These are phyloP conservation scores for Eremothecium cymbalariae DNA, from an alignment of 1,139 yeast genomes.

Conservation along the genomic window DNA sequence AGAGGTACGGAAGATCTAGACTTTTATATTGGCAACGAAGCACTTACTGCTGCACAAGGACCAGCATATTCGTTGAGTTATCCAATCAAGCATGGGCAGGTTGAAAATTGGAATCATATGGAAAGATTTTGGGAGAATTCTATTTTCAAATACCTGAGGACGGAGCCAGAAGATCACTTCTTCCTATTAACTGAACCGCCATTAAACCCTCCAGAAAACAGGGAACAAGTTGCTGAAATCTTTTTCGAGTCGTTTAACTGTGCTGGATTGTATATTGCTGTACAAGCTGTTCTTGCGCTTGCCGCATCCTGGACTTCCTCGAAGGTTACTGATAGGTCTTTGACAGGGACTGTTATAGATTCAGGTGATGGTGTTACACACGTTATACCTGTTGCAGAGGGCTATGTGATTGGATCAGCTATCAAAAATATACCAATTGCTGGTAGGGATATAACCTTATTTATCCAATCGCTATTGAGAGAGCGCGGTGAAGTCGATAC, in stretches of 20 bases:
- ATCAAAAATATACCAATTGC: constrained; percentile 97
- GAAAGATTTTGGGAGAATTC: constrained; percentile 98
- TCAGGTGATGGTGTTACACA: constrained; percentile 98
- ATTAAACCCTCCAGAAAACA: constrained; percentile 94
- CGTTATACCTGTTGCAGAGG: constrained; percentile 98
- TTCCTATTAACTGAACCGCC: constrained; percentile 97
- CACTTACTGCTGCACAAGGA: constrained; percentile 79
- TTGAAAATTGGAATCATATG: constrained; percentile 99
- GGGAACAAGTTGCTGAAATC: constrained; percentile 96
- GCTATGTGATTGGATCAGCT: constrained; percentile 95
- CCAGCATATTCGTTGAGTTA: constrained; percentile 82
- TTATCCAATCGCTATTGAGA: constrained; percentile 86
- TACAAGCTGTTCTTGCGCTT: constrained; percentile 94
- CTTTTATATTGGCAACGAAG: constrained; percentile 94
- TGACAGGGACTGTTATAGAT: constrained; percentile 97
- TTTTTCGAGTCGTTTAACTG: constrained; percentile 98
- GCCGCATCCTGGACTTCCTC: constrained; percentile 99
- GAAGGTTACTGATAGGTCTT: constrained; percentile 86
- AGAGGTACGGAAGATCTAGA: constrained; percentile 93
- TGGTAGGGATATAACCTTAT: constrained; percentile 92
- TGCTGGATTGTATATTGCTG: constrained; percentile 96
- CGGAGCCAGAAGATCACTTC: constrained; percentile 98
- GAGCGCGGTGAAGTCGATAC: constrained; percentile 97
- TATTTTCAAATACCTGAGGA: constrained; percentile 87
- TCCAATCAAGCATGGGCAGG: constrained; percentile 96